phyloP scores from a whole-genome alignment of 2,329 filamentous ascomycete genomes.

The Aspergillus sp. region DNA sequence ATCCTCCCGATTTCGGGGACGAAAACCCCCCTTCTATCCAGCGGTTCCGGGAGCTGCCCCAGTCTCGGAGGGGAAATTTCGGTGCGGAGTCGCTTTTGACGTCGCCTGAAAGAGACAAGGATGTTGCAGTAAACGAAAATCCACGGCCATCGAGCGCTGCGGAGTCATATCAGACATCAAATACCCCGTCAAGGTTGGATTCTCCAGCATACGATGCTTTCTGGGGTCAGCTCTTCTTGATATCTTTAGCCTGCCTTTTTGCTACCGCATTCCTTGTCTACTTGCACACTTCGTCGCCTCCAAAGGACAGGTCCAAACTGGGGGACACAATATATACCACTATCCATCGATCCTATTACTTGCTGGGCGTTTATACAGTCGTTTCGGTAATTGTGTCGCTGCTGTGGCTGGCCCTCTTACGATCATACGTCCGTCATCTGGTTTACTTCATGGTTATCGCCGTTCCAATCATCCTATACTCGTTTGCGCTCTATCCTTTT shows the following conservation, averaged over 20 bases:
- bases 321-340: constrained; percentile 95
- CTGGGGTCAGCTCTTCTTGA: constrained; percentile 86
- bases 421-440: constrained; percentile 82
- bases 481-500: constrained; percentile 88
- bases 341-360: constrained; percentile 79
- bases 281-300: constrained; percentile 76
- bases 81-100: constrained; percentile 42
- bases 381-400: constrained; percentile 86
- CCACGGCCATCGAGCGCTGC: constrained; percentile 49
- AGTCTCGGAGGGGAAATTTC: constrained; percentile 36
- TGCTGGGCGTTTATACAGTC: constrained; percentile 86
- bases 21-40: constrained; percentile 55
- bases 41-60: constrained; percentile 50
- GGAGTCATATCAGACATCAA: constrained; percentile 54
- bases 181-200: constrained; percentile 61
- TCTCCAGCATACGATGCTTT: constrained; percentile 82
- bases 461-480: constrained; percentile 80
- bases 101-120: constrained; percentile 52
- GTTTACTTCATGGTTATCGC: constrained; percentile 77
- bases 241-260: constrained; percentile 77
- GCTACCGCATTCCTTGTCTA: constrained; percentile 87
- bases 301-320: constrained; percentile 62
- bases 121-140: constrained; percentile 41
- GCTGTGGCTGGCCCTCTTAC: constrained; percentile 82
- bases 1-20: constrained; percentile 40